These are phyloP conservation scores for Cephalotrichum gorgonifer DNA, from an alignment of 2,329 filamentous ascomycete genomes.

Conservation along the genomic window DNA sequence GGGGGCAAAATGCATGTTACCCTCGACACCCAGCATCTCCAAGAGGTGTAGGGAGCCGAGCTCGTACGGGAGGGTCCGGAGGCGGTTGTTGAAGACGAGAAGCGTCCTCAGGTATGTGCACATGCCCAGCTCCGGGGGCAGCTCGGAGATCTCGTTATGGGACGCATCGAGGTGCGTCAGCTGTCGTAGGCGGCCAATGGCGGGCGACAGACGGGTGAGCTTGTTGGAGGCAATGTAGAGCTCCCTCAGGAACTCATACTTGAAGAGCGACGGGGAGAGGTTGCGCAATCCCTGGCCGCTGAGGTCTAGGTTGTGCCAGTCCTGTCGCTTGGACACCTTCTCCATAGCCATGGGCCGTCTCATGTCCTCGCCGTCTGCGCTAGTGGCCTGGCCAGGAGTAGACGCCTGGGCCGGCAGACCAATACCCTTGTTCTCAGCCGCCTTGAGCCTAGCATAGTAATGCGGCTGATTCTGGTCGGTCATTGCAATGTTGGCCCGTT, in stretches of 20 bases:
- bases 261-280: conserved; percentile 69
- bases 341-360: conserved; percentile 56
- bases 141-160: conserved; percentile 69
- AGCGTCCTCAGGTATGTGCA: conserved; percentile 83
- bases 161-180: conserved; percentile 80
- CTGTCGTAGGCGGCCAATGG: conserved; percentile 73
- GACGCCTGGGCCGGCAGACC: conserved; percentile 37
- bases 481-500: conserved; percentile 62
- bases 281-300: conserved; percentile 91
- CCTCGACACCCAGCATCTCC: conserved; percentile 83
- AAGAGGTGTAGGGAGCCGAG: conserved; percentile 81
- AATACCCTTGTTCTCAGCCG: conserved; percentile 59
- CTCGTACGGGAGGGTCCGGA: conserved; percentile 73
- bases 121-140: conserved; percentile 93
- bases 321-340: conserved; percentile 58
- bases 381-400: conserved; percentile 28
- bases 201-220: conserved; percentile 65
- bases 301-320: conserved; percentile 90
- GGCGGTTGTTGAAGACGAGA: conserved; percentile 81
- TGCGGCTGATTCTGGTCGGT: conserved; percentile 53
- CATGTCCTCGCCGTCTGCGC: conserved; percentile 47
- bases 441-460: conserved; percentile 63
- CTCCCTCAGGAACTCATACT: conserved; percentile 81
- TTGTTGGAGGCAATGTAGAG: conserved; percentile 93
- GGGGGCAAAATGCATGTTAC: conserved; percentile 66